Evolutionary conservation across 345 rosid genomes (phyloP), one percentile per base, ranked within the genome.

Genomic region (Eucalyptus globulus): DNA sequence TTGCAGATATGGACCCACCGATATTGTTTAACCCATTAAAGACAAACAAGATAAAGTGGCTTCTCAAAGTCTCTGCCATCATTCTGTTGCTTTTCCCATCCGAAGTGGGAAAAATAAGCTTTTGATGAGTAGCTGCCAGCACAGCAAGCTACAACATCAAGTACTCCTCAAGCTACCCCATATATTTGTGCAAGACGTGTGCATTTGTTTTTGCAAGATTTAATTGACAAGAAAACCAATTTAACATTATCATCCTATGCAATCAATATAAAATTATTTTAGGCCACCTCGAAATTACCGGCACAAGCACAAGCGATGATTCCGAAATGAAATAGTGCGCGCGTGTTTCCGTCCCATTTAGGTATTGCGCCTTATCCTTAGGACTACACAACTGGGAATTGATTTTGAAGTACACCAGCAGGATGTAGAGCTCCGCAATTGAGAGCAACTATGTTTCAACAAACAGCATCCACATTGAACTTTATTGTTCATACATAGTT

Each of bases 81-180:
- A 90, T 90, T 89, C 65, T 37, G 92, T 90, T 91, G 51, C 86
- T 88, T 88, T 87, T 87, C 56, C 86, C 24, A 53, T 85, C 92
- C 88, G 76, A 85, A 86, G 69, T 87, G 85, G 88, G 86, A 87
- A 76, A 65, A 37, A 21, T 19, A 76, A 37, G 47, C 17, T 80
- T 90, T 86, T n/a, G 86, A 89, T 87, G 91, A 92, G 92, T 89
- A 91, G 88, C 45, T 37, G 83, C 83, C 83, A 37, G 83, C 83
- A 37, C 7, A 37, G 47, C 83, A 76, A 21, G 27, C 45, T 21
- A 40, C 83, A 37, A 72, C 83, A 72, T 72, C 83, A 37, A 72
- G 83, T 37, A 10, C 83, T 37, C 83, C 45, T 72, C 45, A 37
- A 72, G 83, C 83, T 37, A 37, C 83, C 83, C 83, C 7, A 76